Evolutionary conservation across 1,284 basidiomycete species (phyloP).

Genomic region (Cryptococcus sp.): DNA sequence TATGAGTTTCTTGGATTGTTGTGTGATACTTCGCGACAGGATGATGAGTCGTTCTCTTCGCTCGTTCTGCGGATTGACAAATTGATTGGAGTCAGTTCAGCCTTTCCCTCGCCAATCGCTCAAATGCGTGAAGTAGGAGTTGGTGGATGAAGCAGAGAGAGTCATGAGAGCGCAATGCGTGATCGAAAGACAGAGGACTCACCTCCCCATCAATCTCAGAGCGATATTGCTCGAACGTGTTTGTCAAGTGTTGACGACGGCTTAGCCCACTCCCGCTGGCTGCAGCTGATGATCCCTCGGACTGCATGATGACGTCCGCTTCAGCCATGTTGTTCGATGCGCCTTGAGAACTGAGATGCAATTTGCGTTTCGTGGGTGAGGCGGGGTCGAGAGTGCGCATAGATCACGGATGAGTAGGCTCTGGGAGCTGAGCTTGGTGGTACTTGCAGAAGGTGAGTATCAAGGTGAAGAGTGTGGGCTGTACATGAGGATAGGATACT

Average conservation of each 20-base stretch:
- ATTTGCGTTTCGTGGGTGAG: not conserved
- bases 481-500: no score
- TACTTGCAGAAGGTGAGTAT: not conserved
- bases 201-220: conserved; percentile 49
- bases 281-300: conserved; percentile 1
- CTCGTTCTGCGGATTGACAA: conserved; percentile 41
- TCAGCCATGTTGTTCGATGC: conserved; percentile 7
- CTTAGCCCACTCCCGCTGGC: conserved; percentile 6
- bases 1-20: conserved; percentile 90
- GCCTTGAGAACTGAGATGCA: not conserved
- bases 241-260: conserved; percentile 38
- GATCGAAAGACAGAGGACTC: conserved; percentile 9
- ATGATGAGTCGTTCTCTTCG: conserved; percentile 52
- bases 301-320: conserved; percentile 7
- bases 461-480: not conserved
- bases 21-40: conserved; percentile 75
- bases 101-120: not conserved
- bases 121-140: no score
- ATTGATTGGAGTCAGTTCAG: not conserved
- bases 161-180: not conserved
- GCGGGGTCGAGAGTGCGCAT: not conserved
- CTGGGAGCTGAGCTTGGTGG: no score
- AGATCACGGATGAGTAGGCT: no score
- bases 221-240: conserved; percentile 48
- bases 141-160: no score